phyloP scores from a whole-genome alignment of 2,329 filamentous ascomycete genomes.

The Calycina herbarum region DNA sequence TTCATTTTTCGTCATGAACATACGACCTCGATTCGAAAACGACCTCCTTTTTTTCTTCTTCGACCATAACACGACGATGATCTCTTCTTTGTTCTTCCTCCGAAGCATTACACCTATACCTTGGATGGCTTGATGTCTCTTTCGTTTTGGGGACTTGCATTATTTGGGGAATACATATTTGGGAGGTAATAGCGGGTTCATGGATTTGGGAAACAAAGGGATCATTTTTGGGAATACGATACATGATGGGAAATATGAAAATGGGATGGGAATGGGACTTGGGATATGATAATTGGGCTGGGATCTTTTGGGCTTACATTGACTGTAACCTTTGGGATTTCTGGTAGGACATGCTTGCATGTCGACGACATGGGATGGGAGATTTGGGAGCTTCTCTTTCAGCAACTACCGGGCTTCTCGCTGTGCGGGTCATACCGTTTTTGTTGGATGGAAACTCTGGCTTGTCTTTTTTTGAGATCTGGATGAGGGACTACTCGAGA shows the following conservation, averaged over 20 bases:
- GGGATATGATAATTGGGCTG: slow-evolving; percentile 25
- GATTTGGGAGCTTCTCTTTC: neutral
- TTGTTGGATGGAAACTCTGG: neutral
- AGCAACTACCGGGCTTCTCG: neutral
- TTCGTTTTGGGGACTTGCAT: slow-evolving; percentile 24
- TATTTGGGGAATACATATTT: slow-evolving; percentile 13
- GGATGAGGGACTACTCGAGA: neutral
- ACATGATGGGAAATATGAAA: slow-evolving; percentile 13
- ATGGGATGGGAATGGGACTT: slow-evolving; percentile 14
- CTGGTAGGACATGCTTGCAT: slow-evolving; percentile 33
- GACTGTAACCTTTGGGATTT: slow-evolving; percentile 12
- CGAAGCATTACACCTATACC: slow-evolving; percentile 22
- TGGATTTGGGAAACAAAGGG: slow-evolving; percentile 7
- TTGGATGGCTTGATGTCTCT: slow-evolving; percentile 35
- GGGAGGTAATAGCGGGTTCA: slow-evolving; percentile 8
- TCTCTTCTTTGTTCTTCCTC: slow-evolving; percentile 16
- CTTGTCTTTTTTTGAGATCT: neutral
- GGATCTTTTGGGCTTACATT: slow-evolving; percentile 17
- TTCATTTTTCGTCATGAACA: slow-evolving; percentile 26
- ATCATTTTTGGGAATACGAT: slow-evolving; percentile 8
- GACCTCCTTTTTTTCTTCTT: neutral
- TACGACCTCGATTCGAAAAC: slow-evolving; percentile 11
- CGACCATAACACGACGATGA: slow-evolving; percentile 9
- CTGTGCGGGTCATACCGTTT: slow-evolving; percentile 2
- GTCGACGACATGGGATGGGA: slow-evolving; percentile 26